Conservation (phyloP, 129 eudicot genomes). For the Arctium minus region DNA sequence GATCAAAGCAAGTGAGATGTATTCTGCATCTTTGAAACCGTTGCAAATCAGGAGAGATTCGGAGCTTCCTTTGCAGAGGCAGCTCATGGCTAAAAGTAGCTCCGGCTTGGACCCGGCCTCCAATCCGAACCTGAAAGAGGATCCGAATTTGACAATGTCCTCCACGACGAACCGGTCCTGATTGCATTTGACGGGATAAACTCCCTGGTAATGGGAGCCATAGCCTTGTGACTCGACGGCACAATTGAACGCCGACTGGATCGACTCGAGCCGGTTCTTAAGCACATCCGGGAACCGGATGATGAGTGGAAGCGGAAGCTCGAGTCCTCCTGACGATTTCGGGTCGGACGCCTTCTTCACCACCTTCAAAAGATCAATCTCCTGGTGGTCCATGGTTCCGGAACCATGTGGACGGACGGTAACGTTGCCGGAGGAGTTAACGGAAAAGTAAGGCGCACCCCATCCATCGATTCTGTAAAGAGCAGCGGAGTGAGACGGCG, state of each 20-base stretch:
- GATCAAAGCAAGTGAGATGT: constrained; percentile 65
- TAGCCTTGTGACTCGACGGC: constrained; percentile 61
- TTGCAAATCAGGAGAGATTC: constrained; percentile 78
- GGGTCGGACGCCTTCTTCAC: constrained; percentile 63
- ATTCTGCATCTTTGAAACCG: constrained; percentile 86
- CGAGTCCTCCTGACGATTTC: constrained; percentile 53
- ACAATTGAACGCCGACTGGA: constrained; percentile 68
- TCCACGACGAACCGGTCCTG: constrained; percentile 91
- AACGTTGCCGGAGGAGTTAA: constrained; percentile 58
- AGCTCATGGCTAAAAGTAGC: constrained; percentile 88
- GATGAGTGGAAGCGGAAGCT: constrained; percentile 55
- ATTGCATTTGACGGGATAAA: constrained; percentile 92
- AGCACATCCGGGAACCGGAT: constrained; percentile 68
- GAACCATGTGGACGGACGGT: constrained; percentile 62
- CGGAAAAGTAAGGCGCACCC: constrained; percentile 80
- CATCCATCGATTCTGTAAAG: constrained; percentile 68
- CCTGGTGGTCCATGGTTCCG: constrained; percentile 68
- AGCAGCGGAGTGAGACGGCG: constrained; percentile 49
- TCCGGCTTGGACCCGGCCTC: constrained; percentile 99
- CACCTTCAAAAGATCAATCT: constrained; percentile 82
- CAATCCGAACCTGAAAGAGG: constrained; percentile 74
- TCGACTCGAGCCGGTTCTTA: constrained; percentile 57
- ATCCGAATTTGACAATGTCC: constrained; percentile 82
- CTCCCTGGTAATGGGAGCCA: constrained; percentile 79
- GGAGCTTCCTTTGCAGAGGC: constrained; percentile 68